phyloP scores from a whole-genome alignment of 2,329 filamentous ascomycete species.

The Talaromyces sp. region DNA sequence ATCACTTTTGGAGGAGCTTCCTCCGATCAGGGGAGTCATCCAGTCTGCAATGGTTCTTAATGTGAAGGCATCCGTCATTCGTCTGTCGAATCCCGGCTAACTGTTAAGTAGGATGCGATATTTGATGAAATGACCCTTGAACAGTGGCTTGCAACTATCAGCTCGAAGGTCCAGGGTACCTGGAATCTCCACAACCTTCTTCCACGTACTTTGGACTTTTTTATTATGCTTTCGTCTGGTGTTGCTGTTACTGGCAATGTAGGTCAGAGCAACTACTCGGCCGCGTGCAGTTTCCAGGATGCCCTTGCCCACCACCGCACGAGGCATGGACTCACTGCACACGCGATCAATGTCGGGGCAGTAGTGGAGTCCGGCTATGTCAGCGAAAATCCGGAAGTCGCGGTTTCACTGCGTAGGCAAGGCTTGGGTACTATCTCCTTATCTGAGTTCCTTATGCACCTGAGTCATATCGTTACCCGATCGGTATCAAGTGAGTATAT shows the following conservation, averaged over 20 bases:
- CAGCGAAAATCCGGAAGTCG: constrained; percentile 25
- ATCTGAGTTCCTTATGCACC: constrained; percentile 18
- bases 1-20: constrained; percentile 23
- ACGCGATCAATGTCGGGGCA: constrained; percentile 31
- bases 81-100: no score
- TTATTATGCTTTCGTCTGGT: not conserved
- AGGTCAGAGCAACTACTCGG: not conserved
- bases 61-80: no score
- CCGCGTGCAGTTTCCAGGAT: constrained; percentile 36
- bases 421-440: not conserved
- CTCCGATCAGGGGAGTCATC: constrained; percentile 45
- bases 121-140: constrained; percentile 33
- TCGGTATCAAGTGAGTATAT: constrained; percentile 10
- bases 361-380: constrained; percentile 35
- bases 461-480: constrained; percentile 17
- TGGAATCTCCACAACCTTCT: constrained; percentile 32
- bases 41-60: constrained; percentile 49
- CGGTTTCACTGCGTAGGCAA: not conserved
- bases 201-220: constrained; percentile 11
- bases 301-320: constrained; percentile 32
- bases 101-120: constrained; percentile 24
- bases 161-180: not conserved
- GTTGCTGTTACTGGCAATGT: not conserved
- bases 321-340: constrained; percentile 24
- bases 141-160: constrained; percentile 25